Conservation (phyloP, 192 early-diverging fungal genomes). For the Coemansia sp. region DNA sequence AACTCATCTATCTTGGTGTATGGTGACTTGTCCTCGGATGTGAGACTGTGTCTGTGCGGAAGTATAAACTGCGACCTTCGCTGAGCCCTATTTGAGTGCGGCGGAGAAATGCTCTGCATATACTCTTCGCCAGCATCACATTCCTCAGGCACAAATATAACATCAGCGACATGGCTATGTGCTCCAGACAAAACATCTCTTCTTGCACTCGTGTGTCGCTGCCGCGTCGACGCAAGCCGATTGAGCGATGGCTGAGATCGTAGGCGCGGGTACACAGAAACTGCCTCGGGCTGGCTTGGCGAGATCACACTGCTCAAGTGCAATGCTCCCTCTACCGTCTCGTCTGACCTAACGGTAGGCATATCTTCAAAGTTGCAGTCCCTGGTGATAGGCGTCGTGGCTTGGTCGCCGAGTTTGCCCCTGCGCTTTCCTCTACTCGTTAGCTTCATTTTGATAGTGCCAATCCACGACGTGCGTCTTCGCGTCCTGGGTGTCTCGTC, state of each 20-base stretch:
- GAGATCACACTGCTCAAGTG: not conserved
- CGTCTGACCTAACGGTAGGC: not conserved
- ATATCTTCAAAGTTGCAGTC: not conserved
- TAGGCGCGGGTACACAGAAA: conserved; percentile 33
- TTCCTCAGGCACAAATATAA: conserved; percentile 31
- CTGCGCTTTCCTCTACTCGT: conserved; percentile 12
- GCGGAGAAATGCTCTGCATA: not conserved
- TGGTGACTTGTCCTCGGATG: conserved; percentile 4
- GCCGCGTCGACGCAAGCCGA: conserved; percentile 5
- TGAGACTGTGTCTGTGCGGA: conserved; percentile 23
- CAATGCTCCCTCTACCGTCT: not conserved
- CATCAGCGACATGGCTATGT: conserved; percentile 13
- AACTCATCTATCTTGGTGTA: conserved; percentile 12
- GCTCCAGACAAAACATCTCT: not conserved
- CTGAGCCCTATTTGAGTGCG: not conserved
- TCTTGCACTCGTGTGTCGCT: not conserved
- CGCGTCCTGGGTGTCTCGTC: conserved; percentile 8
- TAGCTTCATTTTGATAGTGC: conserved; percentile 26
- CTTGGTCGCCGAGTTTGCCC: not conserved
- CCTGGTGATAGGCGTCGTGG: conserved; percentile 3
- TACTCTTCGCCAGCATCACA: conserved; percentile 2
- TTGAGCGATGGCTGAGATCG: conserved; percentile 50
- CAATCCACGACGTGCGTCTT: conserved; percentile 32
- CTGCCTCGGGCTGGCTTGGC: not conserved
- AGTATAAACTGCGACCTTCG: conserved; percentile 34